Evolutionary conservation across 495 filamentous ascomycete species (phyloP).

Genomic region (Xylaria telfairii): DNA sequence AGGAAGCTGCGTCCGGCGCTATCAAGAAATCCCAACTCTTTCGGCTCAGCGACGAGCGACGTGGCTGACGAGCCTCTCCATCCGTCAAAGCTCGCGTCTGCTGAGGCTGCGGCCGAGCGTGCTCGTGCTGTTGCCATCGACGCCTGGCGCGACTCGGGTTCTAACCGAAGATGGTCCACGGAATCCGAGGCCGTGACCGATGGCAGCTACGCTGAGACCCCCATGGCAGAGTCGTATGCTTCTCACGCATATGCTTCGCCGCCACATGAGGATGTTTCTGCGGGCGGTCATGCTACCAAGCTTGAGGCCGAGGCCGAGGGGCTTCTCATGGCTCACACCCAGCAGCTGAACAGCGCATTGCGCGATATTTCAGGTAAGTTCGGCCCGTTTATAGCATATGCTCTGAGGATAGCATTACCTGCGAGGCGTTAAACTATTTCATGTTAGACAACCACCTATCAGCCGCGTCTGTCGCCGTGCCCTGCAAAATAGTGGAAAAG

Average conservation of each 20-base stretch:
- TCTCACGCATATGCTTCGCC: no score
- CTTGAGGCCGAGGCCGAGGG: conserved; percentile 10
- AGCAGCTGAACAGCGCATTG: background rate
- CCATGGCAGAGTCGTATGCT: conserved; percentile 12
- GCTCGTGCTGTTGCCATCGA: conserved; percentile 14
- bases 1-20: conserved; percentile 13
- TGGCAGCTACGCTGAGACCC: conserved; percentile 13
- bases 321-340: conserved; percentile 21
- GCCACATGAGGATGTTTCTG: background rate
- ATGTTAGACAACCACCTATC: background rate
- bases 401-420: background rate
- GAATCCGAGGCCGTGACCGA: conserved; percentile 12
- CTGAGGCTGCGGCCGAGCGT: conserved; percentile 11
- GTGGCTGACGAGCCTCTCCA: conserved; percentile 1
- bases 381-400: background rate
- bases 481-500: background rate
- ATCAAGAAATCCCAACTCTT: conserved; percentile 21
- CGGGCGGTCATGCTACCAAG: background rate
- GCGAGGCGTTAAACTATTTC: background rate
- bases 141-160: conserved; percentile 5
- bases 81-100: background rate
- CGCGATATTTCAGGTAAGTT: conserved; percentile 18
- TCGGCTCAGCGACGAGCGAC: conserved; percentile 8
- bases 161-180: conserved; percentile 4
- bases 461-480: background rate